A percentile compares a stretch with the other conserved stretches of the same genome.
Evolutionary conservation across 805 yeast genomes (phyloP).

Genomic region (Kodamaea restingae): DNA sequence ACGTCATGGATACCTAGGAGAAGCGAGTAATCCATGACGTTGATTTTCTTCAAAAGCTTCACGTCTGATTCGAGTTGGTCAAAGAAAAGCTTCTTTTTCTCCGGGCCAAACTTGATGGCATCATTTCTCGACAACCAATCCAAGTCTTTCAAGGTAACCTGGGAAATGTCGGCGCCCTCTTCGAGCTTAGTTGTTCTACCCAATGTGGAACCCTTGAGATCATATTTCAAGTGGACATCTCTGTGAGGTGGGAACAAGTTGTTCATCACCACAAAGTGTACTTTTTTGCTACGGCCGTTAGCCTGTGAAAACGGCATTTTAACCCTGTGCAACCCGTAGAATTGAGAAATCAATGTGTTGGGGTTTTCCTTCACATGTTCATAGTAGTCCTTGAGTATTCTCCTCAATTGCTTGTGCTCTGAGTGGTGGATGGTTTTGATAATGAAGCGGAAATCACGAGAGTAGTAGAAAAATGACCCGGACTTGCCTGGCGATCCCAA

Average conservation of each 20-base stretch:
- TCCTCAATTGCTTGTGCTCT: slow-evolving; percentile 81
- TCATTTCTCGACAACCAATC: slow-evolving; percentile 76
- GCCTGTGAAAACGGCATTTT: slow-evolving; percentile 73
- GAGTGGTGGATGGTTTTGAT: slow-evolving; percentile 93
- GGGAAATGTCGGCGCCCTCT: slow-evolving; percentile 25
- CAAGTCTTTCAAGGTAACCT: slow-evolving; percentile 71
- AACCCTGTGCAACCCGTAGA: slow-evolving; percentile 91
- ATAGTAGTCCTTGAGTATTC: slow-evolving; percentile 71
- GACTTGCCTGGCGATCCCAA: slow-evolving; percentile 95
- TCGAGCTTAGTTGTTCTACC: slow-evolving; percentile 59
- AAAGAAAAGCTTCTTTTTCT: slow-evolving; percentile 54
- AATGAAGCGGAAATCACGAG: slow-evolving; percentile 88
- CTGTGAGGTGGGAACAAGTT: slow-evolving; percentile 92
- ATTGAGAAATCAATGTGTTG: slow-evolving; percentile 86
- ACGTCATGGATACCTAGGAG: slow-evolving; percentile 84
- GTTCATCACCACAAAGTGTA: slow-evolving; percentile 95
- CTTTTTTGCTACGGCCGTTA: slow-evolving; percentile 49
- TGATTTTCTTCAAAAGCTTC: slow-evolving; percentile 60
- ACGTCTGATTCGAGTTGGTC: slow-evolving; percentile 77
- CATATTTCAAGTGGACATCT: slow-evolving; percentile 80
- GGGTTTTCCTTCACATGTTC: slow-evolving; percentile 79
- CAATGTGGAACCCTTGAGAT: slow-evolving; percentile 88
- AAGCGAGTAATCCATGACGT: slow-evolving; percentile 94
- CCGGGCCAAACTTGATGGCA: slow-evolving; percentile 71
- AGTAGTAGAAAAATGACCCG: slow-evolving; percentile 93